phyloP scores from a whole-genome alignment of 345 rosid species.

The Linum tenue region DNA sequence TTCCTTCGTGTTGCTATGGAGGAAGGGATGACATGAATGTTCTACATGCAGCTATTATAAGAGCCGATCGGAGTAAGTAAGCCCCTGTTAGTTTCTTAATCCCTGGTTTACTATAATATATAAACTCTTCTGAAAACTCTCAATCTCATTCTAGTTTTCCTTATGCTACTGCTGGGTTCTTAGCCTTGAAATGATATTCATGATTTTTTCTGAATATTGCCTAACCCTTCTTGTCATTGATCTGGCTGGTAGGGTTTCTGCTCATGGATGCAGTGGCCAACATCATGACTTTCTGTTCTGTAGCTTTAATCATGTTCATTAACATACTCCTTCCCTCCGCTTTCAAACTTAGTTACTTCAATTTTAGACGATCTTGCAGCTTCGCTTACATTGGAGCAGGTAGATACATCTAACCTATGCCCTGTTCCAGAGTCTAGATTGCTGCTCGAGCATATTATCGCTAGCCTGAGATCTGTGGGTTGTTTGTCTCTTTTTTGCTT shows the following conservation, averaged over 20 bases:
- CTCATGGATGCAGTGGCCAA: background rate
- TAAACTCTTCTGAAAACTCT: background rate
- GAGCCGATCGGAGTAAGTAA: constrained; percentile 5
- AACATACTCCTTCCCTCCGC: constrained; percentile 5
- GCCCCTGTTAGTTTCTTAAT: background rate
- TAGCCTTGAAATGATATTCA: background rate
- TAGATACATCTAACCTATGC: background rate
- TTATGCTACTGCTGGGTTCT: background rate
- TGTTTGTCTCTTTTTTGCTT: too few relatives aligned
- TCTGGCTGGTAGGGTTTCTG: constrained; percentile 1
- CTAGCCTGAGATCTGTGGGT: too few relatives aligned
- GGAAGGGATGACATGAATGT: constrained; percentile 19
- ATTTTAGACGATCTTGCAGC: constrained; percentile 1
- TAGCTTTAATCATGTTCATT: background rate
- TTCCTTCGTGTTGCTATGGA: constrained; percentile 1
- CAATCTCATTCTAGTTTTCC: background rate
- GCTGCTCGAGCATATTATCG: too few relatives aligned
- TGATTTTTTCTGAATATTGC: background rate
- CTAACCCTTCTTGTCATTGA: background rate
- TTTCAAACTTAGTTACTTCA: background rate
- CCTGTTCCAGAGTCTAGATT: too few relatives aligned
- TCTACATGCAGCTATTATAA: constrained; percentile 19
- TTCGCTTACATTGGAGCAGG: constrained; percentile 7
- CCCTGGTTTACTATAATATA: background rate
- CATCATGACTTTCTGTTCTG: background rate